Base-by-base conservation (phyloP, 2,329 filamentous ascomycete species). In the Diaporthe sp. region DNA sequence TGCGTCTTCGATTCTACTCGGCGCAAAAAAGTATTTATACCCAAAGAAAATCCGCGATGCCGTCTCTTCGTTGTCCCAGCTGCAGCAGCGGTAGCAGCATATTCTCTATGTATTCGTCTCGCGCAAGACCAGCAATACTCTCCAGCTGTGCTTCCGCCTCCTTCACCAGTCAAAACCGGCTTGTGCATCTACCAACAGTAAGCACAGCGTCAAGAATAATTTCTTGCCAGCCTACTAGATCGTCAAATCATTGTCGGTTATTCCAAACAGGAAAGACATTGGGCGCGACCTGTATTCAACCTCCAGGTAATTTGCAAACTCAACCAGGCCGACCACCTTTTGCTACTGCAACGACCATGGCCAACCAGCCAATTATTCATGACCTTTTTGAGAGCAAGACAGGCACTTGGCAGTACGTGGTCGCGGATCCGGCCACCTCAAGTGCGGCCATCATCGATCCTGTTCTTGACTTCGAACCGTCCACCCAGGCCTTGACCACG, bases 391-490 rank as follows among this genome's bases (percentile, higher is more conserved):
- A 87, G 68, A 76, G 80, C 1, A 72, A 78, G 9, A 87, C 91
- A 0, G 85, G 84, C 13, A 91, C 90, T 15, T 92, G 88, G 88
- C 91, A 92, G 79, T 92, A 92, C 76, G 78, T 93, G 0, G 87
- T 93, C 1, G 88, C 86, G 0, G 90, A 92, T 76, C 86, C 89
- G 0, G 74, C 79, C 0, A 90, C 89, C 0, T 80, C 78, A 1
- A 79, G 79, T 0, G 88, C 90, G 1, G 88, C 86, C 74, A 89
- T 93, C 70, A 92, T 93, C 78, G 92, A 93, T 78, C 85, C 91
- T 0, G 92, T 93, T 0, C 79, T 93, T 3, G 87, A 93, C 80
- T 92, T 87, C 76, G 87, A 91, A 61, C 84, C 85, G 0, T 71
- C 78, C 28, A 84, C 78, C 1, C 79, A 81, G 55, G 76, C 77